Conservation (phyloP, 2,329 filamentous ascomycete genomes). For the Fonsecaea multimorphosa region DNA sequence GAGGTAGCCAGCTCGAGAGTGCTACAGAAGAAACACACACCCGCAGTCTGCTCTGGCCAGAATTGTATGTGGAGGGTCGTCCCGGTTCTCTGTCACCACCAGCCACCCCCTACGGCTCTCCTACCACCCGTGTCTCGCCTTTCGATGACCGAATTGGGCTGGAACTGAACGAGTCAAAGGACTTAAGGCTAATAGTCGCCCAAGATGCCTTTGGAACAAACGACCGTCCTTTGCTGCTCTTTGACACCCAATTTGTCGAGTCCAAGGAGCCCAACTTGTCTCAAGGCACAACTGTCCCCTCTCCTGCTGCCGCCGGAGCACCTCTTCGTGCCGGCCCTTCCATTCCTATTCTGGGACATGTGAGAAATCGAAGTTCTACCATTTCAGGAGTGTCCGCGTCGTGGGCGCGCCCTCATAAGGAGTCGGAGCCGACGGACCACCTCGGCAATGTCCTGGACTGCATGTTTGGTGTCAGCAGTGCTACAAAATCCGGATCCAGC, state of each 20-base stretch:
- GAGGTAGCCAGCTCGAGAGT: constrained; percentile 46
- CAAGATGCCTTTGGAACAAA: constrained; percentile 57
- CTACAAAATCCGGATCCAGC: constrained; percentile 64
- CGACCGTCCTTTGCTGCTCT: constrained; percentile 53
- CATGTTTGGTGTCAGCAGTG: constrained; percentile 65
- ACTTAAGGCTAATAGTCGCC: constrained; percentile 55
- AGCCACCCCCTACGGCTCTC: constrained; percentile 46
- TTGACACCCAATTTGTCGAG: constrained; percentile 48
- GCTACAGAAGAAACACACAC: constrained; percentile 58
- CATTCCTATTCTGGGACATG: constrained; percentile 49
- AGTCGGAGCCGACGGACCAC: constrained; percentile 51
- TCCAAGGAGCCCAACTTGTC: constrained; percentile 11
- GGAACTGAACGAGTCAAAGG: constrained; percentile 52
- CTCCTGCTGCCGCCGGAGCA: constrained; percentile 32
- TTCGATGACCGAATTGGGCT: constrained; percentile 57
- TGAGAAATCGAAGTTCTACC: constrained; percentile 54
- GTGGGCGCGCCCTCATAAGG: constrained; percentile 45
- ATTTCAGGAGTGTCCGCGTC: constrained; percentile 48
- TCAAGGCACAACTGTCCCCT: constrained; percentile 7
- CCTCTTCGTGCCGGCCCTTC: constrained; percentile 44
- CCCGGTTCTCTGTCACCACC: constrained; percentile 50
- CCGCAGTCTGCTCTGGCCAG: constrained; percentile 55
- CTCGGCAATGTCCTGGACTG: constrained; percentile 62
- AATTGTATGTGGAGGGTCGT: constrained; percentile 50
- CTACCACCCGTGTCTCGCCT: constrained; percentile 50